A percentile compares a stretch with the other conserved stretches of the same genome.
Conservation (phyloP, 2,329 filamentous ascomycete genomes). For the Talaromyces amestolkiae region DNA sequence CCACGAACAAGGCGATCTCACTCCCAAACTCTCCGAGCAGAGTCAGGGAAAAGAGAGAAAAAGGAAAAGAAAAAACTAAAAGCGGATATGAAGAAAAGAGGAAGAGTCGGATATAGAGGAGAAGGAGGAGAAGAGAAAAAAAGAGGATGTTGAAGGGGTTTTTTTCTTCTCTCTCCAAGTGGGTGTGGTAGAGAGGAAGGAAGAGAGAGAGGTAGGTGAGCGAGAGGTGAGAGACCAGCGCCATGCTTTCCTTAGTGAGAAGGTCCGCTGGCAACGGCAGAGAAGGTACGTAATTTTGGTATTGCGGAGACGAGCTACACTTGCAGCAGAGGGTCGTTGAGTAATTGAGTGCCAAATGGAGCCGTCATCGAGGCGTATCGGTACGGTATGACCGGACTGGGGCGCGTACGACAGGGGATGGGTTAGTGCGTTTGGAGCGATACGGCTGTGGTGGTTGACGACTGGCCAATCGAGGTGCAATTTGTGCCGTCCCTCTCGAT, state of each 20-base stretch:
- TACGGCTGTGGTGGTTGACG: constrained; percentile 9
- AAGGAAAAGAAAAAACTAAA: constrained; percentile 19
- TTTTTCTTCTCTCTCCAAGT: constrained; percentile 41
- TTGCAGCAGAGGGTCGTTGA: not conserved
- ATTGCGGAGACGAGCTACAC: constrained; percentile 1
- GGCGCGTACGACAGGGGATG: constrained; percentile 16
- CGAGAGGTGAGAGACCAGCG: constrained; percentile 23
- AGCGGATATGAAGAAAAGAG: constrained; percentile 27
- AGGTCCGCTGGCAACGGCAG: not conserved
- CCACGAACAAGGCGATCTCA: constrained; percentile 33
- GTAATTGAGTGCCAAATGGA: not conserved
- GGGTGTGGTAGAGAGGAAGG: constrained; percentile 40
- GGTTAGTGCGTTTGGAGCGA: constrained; percentile 15
- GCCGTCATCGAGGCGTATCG: not conserved
- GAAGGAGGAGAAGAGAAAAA: constrained; percentile 33
- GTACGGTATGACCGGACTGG: constrained; percentile 8
- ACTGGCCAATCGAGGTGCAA: constrained; percentile 15
- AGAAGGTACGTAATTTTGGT: constrained; percentile 14
- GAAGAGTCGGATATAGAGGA: constrained; percentile 33
- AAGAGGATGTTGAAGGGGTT: constrained; percentile 35
- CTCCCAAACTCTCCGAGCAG: constrained; percentile 43
- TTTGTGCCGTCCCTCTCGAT: not conserved
- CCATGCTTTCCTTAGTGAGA: not conserved
- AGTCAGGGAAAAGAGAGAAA: constrained; percentile 24
- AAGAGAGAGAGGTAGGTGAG: constrained; percentile 25